Evolutionary conservation across 805 yeast genomes (phyloP), one percentile per base, ranked within the genome.

Genomic region (Suhomyces xylopsoci): DNA sequence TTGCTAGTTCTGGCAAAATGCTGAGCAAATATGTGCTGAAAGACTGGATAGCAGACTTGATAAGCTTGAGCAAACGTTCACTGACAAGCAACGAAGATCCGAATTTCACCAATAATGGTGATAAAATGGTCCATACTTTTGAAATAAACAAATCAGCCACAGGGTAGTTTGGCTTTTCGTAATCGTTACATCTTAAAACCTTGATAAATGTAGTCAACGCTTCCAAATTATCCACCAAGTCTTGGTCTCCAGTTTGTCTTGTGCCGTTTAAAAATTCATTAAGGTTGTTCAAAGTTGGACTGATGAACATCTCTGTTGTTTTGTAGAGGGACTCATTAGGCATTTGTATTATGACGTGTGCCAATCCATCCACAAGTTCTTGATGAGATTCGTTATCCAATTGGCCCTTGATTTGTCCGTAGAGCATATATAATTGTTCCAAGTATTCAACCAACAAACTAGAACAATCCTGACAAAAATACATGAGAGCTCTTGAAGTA

Each of bases 401-500:
- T 26, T 74, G 65, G 36, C 74, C 72, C 48, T 76, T 74, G 7
- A 80, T 74, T 50, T 73, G 74, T 49, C 81, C 80, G 69, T 90
- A 93, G 55, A 94, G 84, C 57, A 81, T 77, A 59, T 85, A 83
- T 52, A 94, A 76, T 66, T 90, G 96, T 51, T 84, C 90, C 58
- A 90, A 73, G 65, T 81, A 89, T 46, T 80, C 79, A 17, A 84
- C 80, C 58, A 94, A 72, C 14, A 84, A 74, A 10, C 67, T 62
- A 0, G 92, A 81, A 63, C 99, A 94, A 69, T 96, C 99, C 63
- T 89, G 88, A 71, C 97, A 92, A 63, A 94, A 90, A 65, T 84
- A 93, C 92, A 90, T 90, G 62, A 94, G 78, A 0, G 99, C 96
- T 68, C 89, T 92, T 0, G 97, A 87, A 0, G 97, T 90, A 1